These are phyloP conservation scores for Plasmopara halstedii DNA, from an alignment of 352 stramenopile species.

Conservation along the genomic window DNA sequence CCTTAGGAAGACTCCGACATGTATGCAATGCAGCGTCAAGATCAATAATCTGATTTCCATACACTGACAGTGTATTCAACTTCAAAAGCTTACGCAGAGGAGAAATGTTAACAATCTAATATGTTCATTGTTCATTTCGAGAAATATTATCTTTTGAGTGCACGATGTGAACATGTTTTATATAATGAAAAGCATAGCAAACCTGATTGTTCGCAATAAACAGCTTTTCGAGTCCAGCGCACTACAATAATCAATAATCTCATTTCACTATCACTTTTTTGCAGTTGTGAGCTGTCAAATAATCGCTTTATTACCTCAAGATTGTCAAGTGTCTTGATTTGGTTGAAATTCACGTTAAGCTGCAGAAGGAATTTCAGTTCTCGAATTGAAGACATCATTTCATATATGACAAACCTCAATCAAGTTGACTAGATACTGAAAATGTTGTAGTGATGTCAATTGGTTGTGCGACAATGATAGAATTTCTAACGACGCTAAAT, in stretches of 20 bases:
- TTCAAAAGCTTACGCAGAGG: constrained; percentile 35
- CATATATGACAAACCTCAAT: constrained; percentile 38
- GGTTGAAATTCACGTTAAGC: constrained; percentile 71
- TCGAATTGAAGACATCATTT: not conserved
- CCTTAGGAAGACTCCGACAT: constrained; percentile 44
- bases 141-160: no score
- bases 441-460: constrained; percentile 47
- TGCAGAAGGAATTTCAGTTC: no score
- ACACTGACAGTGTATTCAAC: constrained; percentile 53
- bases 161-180: no score
- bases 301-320: constrained; percentile 48
- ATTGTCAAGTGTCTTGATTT: constrained; percentile 37
- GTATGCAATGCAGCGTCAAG: constrained; percentile 40
- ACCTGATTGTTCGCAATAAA: constrained; percentile 60
- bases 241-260: constrained; percentile 19
- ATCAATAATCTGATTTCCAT: constrained; percentile 45
- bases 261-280: no score
- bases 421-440: constrained; percentile 63
- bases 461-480: constrained; percentile 79
- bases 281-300: no score
- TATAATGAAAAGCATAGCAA: no score
- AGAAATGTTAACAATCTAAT: constrained; percentile 36
- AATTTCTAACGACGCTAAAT: constrained; percentile 55
- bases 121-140: no score
- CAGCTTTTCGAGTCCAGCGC: constrained; percentile 48